A percentile compares a stretch with the other conserved stretches of the same genome.
These are phyloP conservation scores for Emmonsia crescens DNA, from an alignment of 2,329 filamentous ascomycete genomes.

Conservation along the genomic window DNA sequence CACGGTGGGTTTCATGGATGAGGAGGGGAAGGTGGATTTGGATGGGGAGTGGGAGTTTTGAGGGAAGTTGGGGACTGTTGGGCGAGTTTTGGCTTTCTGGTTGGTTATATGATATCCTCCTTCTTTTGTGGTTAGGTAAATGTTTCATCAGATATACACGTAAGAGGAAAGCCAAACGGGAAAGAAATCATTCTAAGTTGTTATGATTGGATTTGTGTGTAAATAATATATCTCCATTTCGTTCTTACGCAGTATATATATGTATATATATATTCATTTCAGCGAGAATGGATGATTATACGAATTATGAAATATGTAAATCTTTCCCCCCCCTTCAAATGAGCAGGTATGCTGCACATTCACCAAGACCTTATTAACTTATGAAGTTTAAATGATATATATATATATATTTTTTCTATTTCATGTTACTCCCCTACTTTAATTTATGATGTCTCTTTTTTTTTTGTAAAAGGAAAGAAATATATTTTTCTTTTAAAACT, in stretches of 20 bases:
- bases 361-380: background rate
- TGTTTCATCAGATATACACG: background rate
- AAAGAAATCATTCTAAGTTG: background rate
- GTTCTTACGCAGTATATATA: too few relatives aligned
- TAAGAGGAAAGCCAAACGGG: background rate
- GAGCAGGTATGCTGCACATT: background rate
- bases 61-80: slow-evolving; percentile 2
- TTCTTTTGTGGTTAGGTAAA: too few relatives aligned
- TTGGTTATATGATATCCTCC: background rate
- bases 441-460: background rate
- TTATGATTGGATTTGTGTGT: background rate
- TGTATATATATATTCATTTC: too few relatives aligned
- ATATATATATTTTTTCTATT: background rate
- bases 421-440: too few relatives aligned
- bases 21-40: slow-evolving; percentile 8
- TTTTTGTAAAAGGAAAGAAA: background rate
- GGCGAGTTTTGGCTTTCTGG: background rate
- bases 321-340: background rate
- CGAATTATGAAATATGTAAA: too few relatives aligned
- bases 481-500: background rate
- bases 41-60: slow-evolving; percentile 14
- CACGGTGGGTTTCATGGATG: background rate
- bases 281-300: too few relatives aligned
- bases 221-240: background rate
- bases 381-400: too few relatives aligned